phyloP scores from a whole-genome alignment of 805 yeast genomes.

The Candida ulmi region DNA sequence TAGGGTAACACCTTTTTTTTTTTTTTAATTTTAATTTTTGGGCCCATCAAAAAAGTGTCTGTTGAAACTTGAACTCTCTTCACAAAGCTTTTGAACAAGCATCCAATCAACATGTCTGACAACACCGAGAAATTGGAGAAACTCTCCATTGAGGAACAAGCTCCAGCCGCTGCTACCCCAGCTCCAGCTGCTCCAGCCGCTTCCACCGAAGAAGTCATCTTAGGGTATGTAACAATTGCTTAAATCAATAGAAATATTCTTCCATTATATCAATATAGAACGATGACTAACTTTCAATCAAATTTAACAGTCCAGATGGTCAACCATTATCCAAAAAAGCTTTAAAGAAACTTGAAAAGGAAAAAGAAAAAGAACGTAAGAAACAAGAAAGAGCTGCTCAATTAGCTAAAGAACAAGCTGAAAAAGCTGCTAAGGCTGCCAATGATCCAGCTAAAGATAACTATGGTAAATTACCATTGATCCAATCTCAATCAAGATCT shows the following conservation, averaged over 20 bases:
- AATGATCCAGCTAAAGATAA: constrained; percentile 85
- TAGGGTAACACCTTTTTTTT: background rate
- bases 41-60: too few relatives aligned
- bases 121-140: constrained; percentile 11
- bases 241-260: too few relatives aligned
- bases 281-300: too few relatives aligned
- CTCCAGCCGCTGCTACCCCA: too few relatives aligned
- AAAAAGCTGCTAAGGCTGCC: constrained; percentile 53
- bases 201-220: constrained; percentile 41
- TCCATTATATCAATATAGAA: too few relatives aligned
- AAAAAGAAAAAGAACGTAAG: constrained; percentile 85
- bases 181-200: too few relatives aligned
- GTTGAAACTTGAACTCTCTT: too few relatives aligned
- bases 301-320: constrained; percentile 62
- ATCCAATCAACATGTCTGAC: constrained; percentile 14
- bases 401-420: constrained; percentile 77
- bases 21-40: too few relatives aligned
- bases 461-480: constrained; percentile 86
- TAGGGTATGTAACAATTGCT: constrained; percentile 6
- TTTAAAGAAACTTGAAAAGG: constrained; percentile 88
- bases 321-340: constrained; percentile 91
- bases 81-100: too few relatives aligned
- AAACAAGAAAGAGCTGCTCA: constrained; percentile 91
- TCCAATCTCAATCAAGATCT: constrained; percentile 70
- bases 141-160: constrained; percentile 6